Conservation (phyloP, 345 rosid genomes). For the Pugionium dolabratum region DNA sequence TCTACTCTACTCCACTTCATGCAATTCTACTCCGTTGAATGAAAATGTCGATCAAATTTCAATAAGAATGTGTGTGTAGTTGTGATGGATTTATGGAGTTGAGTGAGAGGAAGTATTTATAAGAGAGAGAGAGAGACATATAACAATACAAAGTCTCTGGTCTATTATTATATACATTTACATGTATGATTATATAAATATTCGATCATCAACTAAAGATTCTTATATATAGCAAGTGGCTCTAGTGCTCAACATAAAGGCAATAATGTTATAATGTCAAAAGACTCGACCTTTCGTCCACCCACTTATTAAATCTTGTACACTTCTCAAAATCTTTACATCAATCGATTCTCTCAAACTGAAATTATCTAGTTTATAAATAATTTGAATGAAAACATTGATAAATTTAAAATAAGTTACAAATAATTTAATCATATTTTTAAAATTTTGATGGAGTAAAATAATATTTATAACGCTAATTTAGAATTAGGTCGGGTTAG, state of each 20-base stretch:
- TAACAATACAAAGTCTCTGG: slow-evolving; percentile 17
- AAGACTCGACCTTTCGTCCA: slow-evolving; percentile 39
- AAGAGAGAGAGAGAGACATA: slow-evolving; percentile 34
- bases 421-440: too few species aligned
- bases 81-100: slow-evolving; percentile 28
- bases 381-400: too few species aligned
- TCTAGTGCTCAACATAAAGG: slow-evolving; percentile 39
- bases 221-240: slow-evolving; percentile 40
- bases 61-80: not conserved
- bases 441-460: too few species aligned
- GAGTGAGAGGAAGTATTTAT: slow-evolving; percentile 34
- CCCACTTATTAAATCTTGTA: slow-evolving; percentile 38
- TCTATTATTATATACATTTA: slow-evolving; percentile 21
- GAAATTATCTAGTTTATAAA: not conserved
- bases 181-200: slow-evolving; percentile 3
- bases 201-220: slow-evolving; percentile 32
- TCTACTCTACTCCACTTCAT: slow-evolving; percentile 48
- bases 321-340: slow-evolving; percentile 26
- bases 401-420: too few species aligned
- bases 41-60: not conserved
- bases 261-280: slow-evolving; percentile 30
- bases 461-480: too few species aligned
- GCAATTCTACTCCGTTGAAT: slow-evolving; percentile 37
- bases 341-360: slow-evolving; percentile 11
- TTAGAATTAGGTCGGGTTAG: too few species aligned